phyloP scores from a whole-genome alignment of 2,329 filamentous ascomycete genomes.

The Myriosclerotinia curreyana region DNA sequence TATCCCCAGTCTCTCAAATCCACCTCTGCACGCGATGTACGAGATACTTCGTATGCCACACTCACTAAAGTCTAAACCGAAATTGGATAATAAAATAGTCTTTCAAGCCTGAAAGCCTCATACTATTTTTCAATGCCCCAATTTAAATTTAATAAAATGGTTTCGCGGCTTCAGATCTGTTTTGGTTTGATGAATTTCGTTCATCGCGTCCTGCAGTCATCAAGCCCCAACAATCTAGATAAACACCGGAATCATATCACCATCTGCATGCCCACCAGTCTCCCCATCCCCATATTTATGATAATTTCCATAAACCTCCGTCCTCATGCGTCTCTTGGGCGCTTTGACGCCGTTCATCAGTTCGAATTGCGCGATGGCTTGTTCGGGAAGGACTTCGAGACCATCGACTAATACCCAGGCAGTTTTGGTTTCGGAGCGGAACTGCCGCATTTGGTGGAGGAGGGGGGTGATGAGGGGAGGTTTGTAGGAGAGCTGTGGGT shows the following conservation, averaged over 20 bases:
- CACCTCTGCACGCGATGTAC: too few relatives aligned
- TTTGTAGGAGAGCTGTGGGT: constrained; percentile 55
- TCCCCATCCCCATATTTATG: constrained; percentile 31
- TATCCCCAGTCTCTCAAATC: background rate
- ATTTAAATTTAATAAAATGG: too few relatives aligned
- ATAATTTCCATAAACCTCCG: constrained; percentile 36
- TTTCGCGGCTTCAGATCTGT: too few relatives aligned
- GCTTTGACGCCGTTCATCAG: constrained; percentile 72
- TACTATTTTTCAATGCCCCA: too few relatives aligned
- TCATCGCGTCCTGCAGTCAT: background rate
- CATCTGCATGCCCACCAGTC: background rate
- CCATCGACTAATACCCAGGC: constrained; percentile 76
- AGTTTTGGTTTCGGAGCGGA: constrained; percentile 50
- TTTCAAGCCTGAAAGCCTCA: too few relatives aligned
- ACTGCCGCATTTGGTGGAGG: constrained; percentile 56
- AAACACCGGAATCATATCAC: background rate
- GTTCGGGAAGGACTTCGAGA: constrained; percentile 71
- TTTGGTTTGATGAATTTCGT: too few relatives aligned
- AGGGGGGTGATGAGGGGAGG: constrained; percentile 70
- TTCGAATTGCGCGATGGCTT: constrained; percentile 79
- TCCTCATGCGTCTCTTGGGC: constrained; percentile 66
- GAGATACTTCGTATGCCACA: too few relatives aligned
- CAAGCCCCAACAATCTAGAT: background rate
- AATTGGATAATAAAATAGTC: too few relatives aligned
- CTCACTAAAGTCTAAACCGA: too few relatives aligned